Evolutionary conservation across 805 yeast species (phyloP), one percentile per base, ranked within the genome.

Genomic region (Yarrowia sp.): DNA sequence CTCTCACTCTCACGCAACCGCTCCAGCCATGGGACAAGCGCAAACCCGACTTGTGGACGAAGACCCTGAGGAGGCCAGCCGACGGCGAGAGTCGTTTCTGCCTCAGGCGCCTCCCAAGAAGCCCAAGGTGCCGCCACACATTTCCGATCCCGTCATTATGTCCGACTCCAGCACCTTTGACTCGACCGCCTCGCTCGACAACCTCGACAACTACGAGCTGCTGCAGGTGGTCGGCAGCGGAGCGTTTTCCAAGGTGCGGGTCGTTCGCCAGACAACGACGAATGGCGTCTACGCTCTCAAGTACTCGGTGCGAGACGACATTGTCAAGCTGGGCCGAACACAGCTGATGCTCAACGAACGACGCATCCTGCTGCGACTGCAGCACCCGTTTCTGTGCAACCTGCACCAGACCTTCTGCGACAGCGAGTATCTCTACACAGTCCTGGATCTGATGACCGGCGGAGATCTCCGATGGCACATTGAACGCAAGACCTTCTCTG

Each of bases 311-410:
- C 93, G 94, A 73, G 82, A 87, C 39, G 98, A 94, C 73, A 93
- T 94, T 44, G 96, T 94, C 65, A 85, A 90, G 71, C 98, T 94
- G 73, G 88, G 87, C 70, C 93, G 93, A 72, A 90, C 90, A 70
- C 94, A 94, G 73, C 93, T 94, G 70, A 98, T 94, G 63, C 91
- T 91, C 72, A 93, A 94, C 63, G 99, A 94, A 70, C 93, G 94
- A 71, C 86, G 88, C 61, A 90, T 97, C 1, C 76, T 94, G 66
- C 92, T 91, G 72, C 75, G 93, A 21, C 76, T 94, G 65, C 86
- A 86, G 62, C 98, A 94, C 70, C 97, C 97, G 0, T 99, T 99
- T 0, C 87, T 94, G 29, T 96, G 94, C 22, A 88, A 92, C 53
- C 77, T 94, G 51, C 88, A 90, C 74, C 94, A 88, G 73, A 94